Evolutionary conservation across 495 filamentous ascomycete genomes (phyloP).

Genomic region (Sabuloglossum arenarium): DNA sequence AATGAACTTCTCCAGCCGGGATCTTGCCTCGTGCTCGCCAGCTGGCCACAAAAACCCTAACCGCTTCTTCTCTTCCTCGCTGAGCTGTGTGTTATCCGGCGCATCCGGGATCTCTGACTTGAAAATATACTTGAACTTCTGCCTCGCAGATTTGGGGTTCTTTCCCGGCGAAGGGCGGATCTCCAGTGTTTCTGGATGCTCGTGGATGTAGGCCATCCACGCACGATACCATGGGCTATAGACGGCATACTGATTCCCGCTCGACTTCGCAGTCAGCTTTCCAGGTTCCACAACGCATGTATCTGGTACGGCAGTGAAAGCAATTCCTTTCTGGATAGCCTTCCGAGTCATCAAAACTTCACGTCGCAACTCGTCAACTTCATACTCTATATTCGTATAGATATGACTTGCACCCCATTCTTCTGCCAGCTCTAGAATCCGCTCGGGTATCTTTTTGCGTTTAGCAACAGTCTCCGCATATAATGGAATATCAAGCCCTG

Average conservation of each 20-base stretch:
- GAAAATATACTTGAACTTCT: constrained; percentile 38
- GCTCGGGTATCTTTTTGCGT: constrained; percentile 35
- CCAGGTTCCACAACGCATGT: constrained; percentile 67
- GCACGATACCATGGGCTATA: constrained; percentile 65
- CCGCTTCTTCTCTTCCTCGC: constrained; percentile 32
- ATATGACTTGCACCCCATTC: constrained; percentile 58
- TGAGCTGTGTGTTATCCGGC: constrained; percentile 43
- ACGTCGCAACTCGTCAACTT: constrained; percentile 54
- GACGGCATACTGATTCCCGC: constrained; percentile 61
- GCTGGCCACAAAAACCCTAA: constrained; percentile 48
- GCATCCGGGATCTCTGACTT: constrained; percentile 35
- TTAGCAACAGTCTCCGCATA: constrained; percentile 51
- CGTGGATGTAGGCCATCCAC: constrained; percentile 53
- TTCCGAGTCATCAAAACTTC: constrained; percentile 44
- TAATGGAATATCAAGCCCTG: constrained; percentile 54
- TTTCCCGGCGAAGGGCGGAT: constrained; percentile 32
- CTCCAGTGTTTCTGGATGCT: constrained; percentile 42
- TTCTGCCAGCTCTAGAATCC: constrained; percentile 47
- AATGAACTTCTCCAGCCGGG: constrained; percentile 48
- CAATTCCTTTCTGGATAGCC: constrained; percentile 37
- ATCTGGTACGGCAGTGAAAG: constrained; percentile 49
- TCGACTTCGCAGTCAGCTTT: constrained; percentile 30
- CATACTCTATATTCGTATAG: constrained; percentile 56
- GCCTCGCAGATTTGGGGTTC: constrained; percentile 35
- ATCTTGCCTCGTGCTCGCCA: constrained; percentile 55